Conservation (phyloP, 2,329 filamentous ascomycete genomes). For the Ceratocystis cubensis region DNA sequence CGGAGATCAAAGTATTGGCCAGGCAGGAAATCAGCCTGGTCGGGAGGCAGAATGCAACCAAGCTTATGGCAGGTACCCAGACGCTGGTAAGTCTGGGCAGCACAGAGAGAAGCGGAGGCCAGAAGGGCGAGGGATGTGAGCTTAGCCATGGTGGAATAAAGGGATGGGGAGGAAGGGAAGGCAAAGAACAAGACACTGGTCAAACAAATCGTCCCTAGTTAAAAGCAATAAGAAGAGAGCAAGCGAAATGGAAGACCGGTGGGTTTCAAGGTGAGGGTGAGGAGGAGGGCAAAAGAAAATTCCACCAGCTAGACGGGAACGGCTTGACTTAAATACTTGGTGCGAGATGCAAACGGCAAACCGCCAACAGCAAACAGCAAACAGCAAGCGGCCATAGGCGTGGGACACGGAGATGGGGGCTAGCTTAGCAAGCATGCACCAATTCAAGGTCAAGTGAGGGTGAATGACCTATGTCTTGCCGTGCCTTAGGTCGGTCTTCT, state of each 20-base stretch:
- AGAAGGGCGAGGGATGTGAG: slow-evolving; percentile 18
- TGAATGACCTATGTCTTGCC: not conserved
- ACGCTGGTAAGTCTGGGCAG: slow-evolving; percentile 47
- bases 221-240: not conserved
- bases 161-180: not conserved
- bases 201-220: slow-evolving; percentile 8
- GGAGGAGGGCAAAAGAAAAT: not conserved
- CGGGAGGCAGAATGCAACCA: slow-evolving; percentile 48
- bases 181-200: slow-evolving; percentile 9
- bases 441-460: not conserved
- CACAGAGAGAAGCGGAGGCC: slow-evolving; percentile 22
- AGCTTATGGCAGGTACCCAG: slow-evolving; percentile 47
- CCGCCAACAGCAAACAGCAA: not conserved
- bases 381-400: not conserved
- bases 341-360: not conserved
- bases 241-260: slow-evolving; percentile 7
- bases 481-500: not conserved
- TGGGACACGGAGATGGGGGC: not conserved
- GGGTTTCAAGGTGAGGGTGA: slow-evolving; percentile 5
- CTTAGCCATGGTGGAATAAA: slow-evolving; percentile 14
- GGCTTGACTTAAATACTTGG: not conserved
- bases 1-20: slow-evolving; percentile 77
- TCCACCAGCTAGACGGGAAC: not conserved
- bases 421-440: not conserved
- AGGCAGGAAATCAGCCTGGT: slow-evolving; percentile 66